Evolutionary conservation across 192 early-diverging fungal species (phyloP), one percentile per base, ranked within the genome.

Genomic region (Backusella luteola): DNA sequence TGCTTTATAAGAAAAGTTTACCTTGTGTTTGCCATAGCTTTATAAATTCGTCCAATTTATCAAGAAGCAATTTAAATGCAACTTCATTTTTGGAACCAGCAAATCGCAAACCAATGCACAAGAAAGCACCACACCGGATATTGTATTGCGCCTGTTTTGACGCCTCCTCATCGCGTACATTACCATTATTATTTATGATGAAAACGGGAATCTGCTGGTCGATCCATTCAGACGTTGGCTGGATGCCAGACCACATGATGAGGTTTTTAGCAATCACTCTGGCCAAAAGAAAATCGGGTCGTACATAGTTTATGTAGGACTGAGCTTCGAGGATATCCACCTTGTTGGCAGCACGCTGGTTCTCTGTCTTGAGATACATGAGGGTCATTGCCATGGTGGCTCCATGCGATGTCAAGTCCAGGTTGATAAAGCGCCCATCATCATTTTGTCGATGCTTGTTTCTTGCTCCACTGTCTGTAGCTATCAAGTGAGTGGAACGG

Each of bases 381-480:
- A 98, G 83, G 0, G 91, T 95, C 19, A 98, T 80, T 0, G 97
- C 97, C 32, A 96, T 89, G 9, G 90, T 89, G 0, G 94, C 89
- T n/a, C 91, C 90, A 15, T 85, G 80, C 8, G 89, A 84, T 1
- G 89, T 87, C 6, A 88, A 67, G 42, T 89, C 88, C 19, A 89
- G 66, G n/a, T 87, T 86, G 42, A 80, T 76, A 21, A 71, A 49
- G 42, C 67, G 73, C 67, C 49, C n/a, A 14, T 68, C 70, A 32
- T 46, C 44, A 23, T 71, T 15, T 29, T 71, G 39, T 19, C n/a
- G 39, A 29, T 63, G 56, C 29, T 63, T 23, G 56, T 63, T 63
- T 7, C 56, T 63, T 29, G 11, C 14, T 1, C 46, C 29, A 44
- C 11, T 46, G 1, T 29, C 56, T 63, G 23, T 66, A 14, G 7